These are phyloP conservation scores for Xerocomellus intermedius DNA, from an alignment of 768 basidiomycete genomes.

Conservation along the genomic window DNA sequence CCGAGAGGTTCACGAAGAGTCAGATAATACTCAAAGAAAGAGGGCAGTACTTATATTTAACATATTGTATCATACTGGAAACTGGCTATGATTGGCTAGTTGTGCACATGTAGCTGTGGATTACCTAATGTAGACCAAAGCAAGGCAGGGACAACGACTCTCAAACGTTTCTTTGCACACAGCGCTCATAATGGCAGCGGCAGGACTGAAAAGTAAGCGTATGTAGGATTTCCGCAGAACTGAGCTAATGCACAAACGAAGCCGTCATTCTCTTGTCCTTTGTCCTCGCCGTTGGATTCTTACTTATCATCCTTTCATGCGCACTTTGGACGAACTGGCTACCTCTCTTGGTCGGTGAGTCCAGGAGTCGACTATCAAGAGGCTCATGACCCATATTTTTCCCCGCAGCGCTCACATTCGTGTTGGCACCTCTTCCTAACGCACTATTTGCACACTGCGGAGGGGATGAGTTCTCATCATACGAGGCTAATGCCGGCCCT, in stretches of 20 bases:
- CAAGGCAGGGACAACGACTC: not conserved
- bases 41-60: constrained; percentile 12
- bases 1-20: constrained; percentile 33
- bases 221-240: not conserved
- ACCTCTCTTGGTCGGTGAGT: constrained; percentile 90
- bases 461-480: constrained; percentile 80
- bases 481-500: constrained; percentile 67
- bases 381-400: not conserved
- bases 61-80: not conserved
- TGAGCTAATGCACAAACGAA: constrained; percentile 31
- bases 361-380: not conserved
- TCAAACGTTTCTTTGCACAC: not conserved
- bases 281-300: constrained; percentile 95
- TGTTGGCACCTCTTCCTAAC: constrained; percentile 94
- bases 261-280: constrained; percentile 97
- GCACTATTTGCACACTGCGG: constrained; percentile 92
- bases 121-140: constrained; percentile 23
- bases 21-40: constrained; percentile 12
- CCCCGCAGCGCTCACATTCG: constrained; percentile 80
- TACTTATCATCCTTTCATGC: constrained; percentile 96
- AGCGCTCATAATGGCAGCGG: constrained; percentile 49
- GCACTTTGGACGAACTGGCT: constrained; percentile 97
- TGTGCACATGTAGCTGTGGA: not conserved
- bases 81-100: no score
- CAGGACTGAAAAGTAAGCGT: constrained; percentile 66